Evolutionary conservation across 2,329 filamentous ascomycete genomes (phyloP), one percentile per base, ranked within the genome.

Genomic region (Neopestalotiopsis sp.): DNA sequence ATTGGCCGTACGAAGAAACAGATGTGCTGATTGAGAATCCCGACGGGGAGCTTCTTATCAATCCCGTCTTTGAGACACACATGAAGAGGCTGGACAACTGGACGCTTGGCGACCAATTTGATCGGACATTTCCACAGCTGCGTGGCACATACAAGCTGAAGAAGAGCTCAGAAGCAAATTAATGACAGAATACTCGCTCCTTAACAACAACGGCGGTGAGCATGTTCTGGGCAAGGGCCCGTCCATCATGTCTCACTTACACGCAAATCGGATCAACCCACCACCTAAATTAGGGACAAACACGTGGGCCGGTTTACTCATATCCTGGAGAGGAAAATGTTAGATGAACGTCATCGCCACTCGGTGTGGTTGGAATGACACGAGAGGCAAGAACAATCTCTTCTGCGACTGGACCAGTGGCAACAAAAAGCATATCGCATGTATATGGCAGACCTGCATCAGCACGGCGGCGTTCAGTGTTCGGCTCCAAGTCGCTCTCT

Each of bases 1-100:
- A 95, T 73, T 98, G 94, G 94, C 92, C 92, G 0, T 95, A 97
- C 76, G 91, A 93, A 68, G 86, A 90, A 1, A 89, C 88, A 0
- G 91, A 94, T 73, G 89, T 90, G 45, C 83, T 97, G 32, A 81
- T 93, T 32, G 84, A 87, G 67, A 84, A 87, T 32, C 84, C 86
- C 0, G 85, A 85, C 3, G 81, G 82, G 9, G 91, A 94, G 74
- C 84, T 94, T 70, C 86, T 92, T 71, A 94, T 97, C 71, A 97
- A 96, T 72, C 94, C 94, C 0, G 92, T 94, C 0, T 97, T 97
- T 78, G 93, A 97, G 80, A 85, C 89, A 49, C 94, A 98, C 78
- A 77, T 97, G 63, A 82, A 91, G 3, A 86, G 92, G 58, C 76
- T 94, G 53, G 88, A 90, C 69, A 97, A 97, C 75, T 98, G 95